phyloP scores from a whole-genome alignment of 1,139 yeast genomes.

The Blastobotrys elegans region DNA sequence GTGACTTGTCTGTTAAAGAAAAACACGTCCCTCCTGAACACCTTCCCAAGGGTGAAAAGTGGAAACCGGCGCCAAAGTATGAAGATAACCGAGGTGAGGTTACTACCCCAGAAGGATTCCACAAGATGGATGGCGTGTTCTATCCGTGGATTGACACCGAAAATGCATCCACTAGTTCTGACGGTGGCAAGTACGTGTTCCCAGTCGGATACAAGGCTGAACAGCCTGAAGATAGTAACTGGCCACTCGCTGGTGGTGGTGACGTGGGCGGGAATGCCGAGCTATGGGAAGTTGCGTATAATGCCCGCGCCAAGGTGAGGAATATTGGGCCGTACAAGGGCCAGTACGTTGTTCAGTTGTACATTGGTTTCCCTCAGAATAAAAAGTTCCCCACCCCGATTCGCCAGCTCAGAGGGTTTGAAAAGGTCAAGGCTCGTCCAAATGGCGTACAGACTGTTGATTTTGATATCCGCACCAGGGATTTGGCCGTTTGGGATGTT shows the following conservation, averaged over 20 bases:
- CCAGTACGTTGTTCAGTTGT: conserved; percentile 36
- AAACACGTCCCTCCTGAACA: conserved; percentile 49
- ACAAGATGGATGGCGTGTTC: conserved; percentile 21
- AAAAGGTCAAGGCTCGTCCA: conserved; percentile 48
- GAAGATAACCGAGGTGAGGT: conserved; percentile 47
- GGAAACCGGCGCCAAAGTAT: too few species aligned
- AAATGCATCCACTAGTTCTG: not conserved
- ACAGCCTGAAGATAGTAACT: conserved; percentile 34
- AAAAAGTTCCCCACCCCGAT: conserved; percentile 42
- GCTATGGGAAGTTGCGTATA: conserved; percentile 43
- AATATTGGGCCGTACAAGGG: conserved; percentile 44
- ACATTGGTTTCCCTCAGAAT: too few species aligned
- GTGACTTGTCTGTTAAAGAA: conserved; percentile 16
- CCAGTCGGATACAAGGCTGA: too few species aligned
- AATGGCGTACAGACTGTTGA: conserved; percentile 39
- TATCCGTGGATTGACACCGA: conserved; percentile 29
- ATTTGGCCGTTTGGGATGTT: conserved; percentile 46
- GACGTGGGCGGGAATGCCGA: conserved; percentile 52
- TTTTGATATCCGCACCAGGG: conserved; percentile 41
- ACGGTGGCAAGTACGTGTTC: too few species aligned
- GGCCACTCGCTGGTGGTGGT: conserved; percentile 52
- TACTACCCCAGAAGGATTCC: conserved; percentile 36
- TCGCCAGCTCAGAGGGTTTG: conserved; percentile 54
- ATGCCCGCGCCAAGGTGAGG: conserved; percentile 45
- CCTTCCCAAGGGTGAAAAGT: too few species aligned